Evolutionary conservation across 1,139 yeast species (phyloP).

Genomic region (Magnusiomyces sp.): DNA sequence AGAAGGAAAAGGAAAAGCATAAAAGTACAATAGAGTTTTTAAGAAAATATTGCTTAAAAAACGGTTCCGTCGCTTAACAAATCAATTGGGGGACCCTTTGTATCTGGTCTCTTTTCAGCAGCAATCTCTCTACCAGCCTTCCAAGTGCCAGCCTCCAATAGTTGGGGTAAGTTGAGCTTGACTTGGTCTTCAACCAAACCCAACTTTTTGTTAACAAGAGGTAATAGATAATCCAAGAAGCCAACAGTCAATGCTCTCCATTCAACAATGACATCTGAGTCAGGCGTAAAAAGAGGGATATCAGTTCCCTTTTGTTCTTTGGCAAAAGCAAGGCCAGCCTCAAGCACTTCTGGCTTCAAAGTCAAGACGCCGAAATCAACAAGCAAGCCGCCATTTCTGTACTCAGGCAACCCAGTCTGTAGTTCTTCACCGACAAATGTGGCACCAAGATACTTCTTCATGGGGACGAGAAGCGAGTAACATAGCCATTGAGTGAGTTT

Average conservation of each 20-base stretch:
- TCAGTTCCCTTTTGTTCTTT: slow-evolving; percentile 15
- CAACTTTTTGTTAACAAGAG: slow-evolving; percentile 39
- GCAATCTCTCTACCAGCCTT: slow-evolving; percentile 53
- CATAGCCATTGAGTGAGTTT: slow-evolving; percentile 57
- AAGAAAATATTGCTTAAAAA: no score
- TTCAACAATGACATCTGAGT: slow-evolving; percentile 52
- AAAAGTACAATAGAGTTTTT: no score
- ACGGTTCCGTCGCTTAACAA: slow-evolving; percentile 52
- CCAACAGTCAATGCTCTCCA: slow-evolving; percentile 55
- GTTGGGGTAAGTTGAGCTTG: slow-evolving; percentile 41
- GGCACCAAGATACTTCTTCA: slow-evolving; percentile 37
- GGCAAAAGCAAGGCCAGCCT: slow-evolving; percentile 32
- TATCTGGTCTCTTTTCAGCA: slow-evolving; percentile 37
- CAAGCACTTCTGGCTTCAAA: slow-evolving; percentile 35
- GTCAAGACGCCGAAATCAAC: slow-evolving; percentile 44
- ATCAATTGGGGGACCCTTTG: slow-evolving; percentile 53
- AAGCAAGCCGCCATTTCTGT: slow-evolving; percentile 53
- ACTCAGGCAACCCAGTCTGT: slow-evolving; percentile 56
- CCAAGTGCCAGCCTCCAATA: slow-evolving; percentile 60
- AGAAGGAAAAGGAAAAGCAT: no score
- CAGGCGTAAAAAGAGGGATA: slow-evolving; percentile 45
- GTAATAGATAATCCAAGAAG: slow-evolving; percentile 42
- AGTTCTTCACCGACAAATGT: slow-evolving; percentile 37
- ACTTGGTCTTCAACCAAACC: no score
- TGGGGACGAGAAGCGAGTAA: slow-evolving; percentile 47